These are phyloP conservation scores for Blastocystis sp. DNA, from an alignment of 352 stramenopile species.

Conservation along the genomic window DNA sequence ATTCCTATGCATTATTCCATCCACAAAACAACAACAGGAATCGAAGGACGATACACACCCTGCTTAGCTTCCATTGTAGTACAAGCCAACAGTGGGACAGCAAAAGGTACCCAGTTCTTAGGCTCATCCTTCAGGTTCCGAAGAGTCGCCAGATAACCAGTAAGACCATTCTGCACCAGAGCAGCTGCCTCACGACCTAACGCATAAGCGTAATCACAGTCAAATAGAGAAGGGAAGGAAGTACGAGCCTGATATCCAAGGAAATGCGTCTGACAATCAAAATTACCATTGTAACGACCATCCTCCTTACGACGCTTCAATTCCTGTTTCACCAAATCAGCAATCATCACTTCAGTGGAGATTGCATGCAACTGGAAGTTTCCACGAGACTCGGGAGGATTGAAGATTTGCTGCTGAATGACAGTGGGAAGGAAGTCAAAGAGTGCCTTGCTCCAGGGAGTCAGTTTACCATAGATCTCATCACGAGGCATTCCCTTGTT, in stretches of 20 bases:
- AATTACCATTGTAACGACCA: constrained; percentile 66
- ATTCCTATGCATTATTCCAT: background rate
- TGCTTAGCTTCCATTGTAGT: constrained; percentile 61
- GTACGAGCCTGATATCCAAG: constrained; percentile 65
- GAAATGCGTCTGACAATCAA: constrained; percentile 61
- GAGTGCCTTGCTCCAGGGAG: constrained; percentile 65
- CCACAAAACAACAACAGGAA: constrained; percentile 9
- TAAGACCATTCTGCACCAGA: constrained; percentile 66
- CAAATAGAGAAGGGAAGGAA: constrained; percentile 67
- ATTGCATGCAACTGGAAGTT: constrained; percentile 67
- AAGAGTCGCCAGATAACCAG: constrained; percentile 65
- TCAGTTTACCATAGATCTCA: constrained; percentile 65
- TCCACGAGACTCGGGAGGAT: constrained; percentile 61
- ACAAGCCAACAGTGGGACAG: constrained; percentile 63
- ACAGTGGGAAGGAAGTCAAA: constrained; percentile 59
- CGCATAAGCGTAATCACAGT: constrained; percentile 67
- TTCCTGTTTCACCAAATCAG: constrained; percentile 67
- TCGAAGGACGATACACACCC: constrained; percentile 49
- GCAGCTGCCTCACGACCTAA: constrained; percentile 66
- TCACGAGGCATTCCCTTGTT: constrained; percentile 65
- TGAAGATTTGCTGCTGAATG: constrained; percentile 65
- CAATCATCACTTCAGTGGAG: constrained; percentile 68
- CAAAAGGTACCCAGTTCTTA: constrained; percentile 61
- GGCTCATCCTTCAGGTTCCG: constrained; percentile 64
- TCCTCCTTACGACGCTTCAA: constrained; percentile 65